phyloP scores from a whole-genome alignment of 495 filamentous ascomycete genomes.

The Xylaria nigripes region DNA sequence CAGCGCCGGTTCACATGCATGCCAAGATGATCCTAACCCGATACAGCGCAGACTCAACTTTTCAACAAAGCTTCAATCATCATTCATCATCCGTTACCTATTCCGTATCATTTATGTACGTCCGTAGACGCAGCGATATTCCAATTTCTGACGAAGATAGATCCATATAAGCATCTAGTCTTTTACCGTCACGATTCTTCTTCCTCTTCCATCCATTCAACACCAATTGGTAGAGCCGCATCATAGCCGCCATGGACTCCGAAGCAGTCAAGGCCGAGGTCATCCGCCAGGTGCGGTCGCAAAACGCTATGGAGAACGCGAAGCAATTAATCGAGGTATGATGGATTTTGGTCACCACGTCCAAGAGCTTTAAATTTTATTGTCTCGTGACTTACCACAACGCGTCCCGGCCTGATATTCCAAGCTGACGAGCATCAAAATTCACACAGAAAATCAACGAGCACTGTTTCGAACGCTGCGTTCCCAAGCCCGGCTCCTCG shows the following conservation, averaged over 20 bases:
- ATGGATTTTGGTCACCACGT: not conserved
- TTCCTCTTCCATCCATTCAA: not conserved
- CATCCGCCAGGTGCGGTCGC: conserved; percentile 65
- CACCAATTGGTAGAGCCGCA: not conserved
- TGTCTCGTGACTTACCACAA: not conserved
- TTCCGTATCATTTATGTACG: too few species aligned
- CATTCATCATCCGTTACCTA: not conserved
- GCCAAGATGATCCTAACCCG: not conserved
- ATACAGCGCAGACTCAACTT: conserved; percentile 2
- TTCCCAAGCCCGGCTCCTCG: conserved; percentile 73
- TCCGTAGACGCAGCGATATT: too few species aligned
- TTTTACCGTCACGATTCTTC: too few species aligned
- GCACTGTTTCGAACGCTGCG: conserved; percentile 90
- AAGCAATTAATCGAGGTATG: conserved; percentile 61
- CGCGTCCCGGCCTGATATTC: not conserved
- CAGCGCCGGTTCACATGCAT: not conserved
- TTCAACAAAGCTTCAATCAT: not conserved
- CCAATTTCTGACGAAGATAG: too few species aligned
- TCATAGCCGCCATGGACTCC: conserved; percentile 31
- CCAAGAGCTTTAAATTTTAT: too few species aligned
- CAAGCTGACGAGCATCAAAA: not conserved
- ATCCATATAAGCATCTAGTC: too few species aligned
- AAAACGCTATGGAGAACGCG: conserved; percentile 68
- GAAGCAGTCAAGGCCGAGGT: conserved; percentile 54
- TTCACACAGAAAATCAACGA: conserved; percentile 78